phyloP scores from a whole-genome alignment of 1,139 yeast species.

The Geotrichum reessii region DNA sequence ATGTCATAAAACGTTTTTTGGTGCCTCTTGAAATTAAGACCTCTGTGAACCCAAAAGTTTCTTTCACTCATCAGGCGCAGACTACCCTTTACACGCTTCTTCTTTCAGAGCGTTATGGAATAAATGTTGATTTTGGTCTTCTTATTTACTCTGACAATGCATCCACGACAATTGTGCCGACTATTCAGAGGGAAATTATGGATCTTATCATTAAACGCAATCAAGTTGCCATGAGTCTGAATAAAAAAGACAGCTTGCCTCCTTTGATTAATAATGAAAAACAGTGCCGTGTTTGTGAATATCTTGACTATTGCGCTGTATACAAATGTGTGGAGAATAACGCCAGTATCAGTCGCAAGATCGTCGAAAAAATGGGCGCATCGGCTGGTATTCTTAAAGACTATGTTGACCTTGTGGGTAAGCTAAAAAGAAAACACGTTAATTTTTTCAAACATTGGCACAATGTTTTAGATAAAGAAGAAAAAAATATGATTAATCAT shows the following conservation, averaged over 20 bases:
- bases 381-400: constrained; percentile 35
- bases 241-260: constrained; percentile 48
- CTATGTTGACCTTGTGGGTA: constrained; percentile 48
- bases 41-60: constrained; percentile 34
- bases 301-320: constrained; percentile 61
- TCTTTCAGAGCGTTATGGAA: constrained; percentile 70
- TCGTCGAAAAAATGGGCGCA: constrained; percentile 47
- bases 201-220: constrained; percentile 71
- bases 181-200: constrained; percentile 45
- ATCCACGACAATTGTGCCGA: constrained; percentile 44
- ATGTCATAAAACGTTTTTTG: constrained; percentile 41
- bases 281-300: constrained; percentile 64
- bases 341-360: constrained; percentile 31
- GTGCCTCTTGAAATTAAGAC: constrained; percentile 89
- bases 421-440: constrained; percentile 44
- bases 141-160: constrained; percentile 68
- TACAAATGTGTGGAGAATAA: constrained; percentile 45
- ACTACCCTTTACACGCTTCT: constrained; percentile 78
- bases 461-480: constrained; percentile 65
- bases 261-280: constrained; percentile 48
- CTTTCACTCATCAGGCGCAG: constrained; percentile 76
- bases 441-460: constrained; percentile 72
- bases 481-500: constrained; percentile 48
- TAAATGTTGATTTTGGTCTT: constrained; percentile 59
- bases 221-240: constrained; percentile 54